Percentiles rank a stretch among this genome's conserved stretches.
Evolutionary conservation across 2,329 filamentous ascomycete genomes (phyloP).

Genomic region (Cladophialophora carrionii): DNA sequence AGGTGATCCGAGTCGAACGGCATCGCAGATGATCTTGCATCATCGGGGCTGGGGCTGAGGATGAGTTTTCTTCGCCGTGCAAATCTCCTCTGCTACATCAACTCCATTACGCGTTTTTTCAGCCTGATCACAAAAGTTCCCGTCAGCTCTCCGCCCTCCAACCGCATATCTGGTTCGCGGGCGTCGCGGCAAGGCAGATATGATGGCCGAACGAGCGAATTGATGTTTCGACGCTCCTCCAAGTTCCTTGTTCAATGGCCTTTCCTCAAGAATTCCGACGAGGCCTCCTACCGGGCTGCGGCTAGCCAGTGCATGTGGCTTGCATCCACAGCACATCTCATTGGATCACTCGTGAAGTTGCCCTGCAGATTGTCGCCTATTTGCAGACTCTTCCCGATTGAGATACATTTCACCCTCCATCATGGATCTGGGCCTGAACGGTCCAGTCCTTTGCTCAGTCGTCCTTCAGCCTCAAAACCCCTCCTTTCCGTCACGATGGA

Average conservation of each 20-base stretch:
- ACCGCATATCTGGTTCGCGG: background rate
- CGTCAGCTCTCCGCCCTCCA: background rate
- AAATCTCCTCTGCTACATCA: background rate
- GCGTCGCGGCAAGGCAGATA: background rate
- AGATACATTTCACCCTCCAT: background rate
- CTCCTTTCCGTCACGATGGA: background rate
- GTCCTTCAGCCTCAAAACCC: slow-evolving; percentile 6
- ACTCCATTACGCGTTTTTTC: slow-evolving; percentile 2
- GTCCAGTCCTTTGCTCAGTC: background rate
- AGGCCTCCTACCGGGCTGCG: slow-evolving; percentile 5
- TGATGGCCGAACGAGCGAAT: background rate
- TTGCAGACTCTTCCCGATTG: background rate
- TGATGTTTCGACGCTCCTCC: background rate
- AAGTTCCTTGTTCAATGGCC: background rate
- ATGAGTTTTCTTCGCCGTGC: background rate
- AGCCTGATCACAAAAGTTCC: slow-evolving; percentile 18
- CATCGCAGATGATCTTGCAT: background rate
- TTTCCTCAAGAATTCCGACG: background rate
- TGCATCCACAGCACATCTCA: background rate
- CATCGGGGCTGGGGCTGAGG: background rate
- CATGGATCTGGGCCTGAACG: background rate
- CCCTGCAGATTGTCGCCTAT: background rate
- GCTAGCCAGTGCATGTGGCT: slow-evolving; percentile 10
- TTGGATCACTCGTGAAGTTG: slow-evolving; percentile 3
- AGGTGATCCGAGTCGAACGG: background rate